Percentiles rank a stretch among this genome's conserved stretches.
Evolutionary conservation across 2,329 filamentous ascomycete species (phyloP).

Genomic region (Beauveria asiatica): DNA sequence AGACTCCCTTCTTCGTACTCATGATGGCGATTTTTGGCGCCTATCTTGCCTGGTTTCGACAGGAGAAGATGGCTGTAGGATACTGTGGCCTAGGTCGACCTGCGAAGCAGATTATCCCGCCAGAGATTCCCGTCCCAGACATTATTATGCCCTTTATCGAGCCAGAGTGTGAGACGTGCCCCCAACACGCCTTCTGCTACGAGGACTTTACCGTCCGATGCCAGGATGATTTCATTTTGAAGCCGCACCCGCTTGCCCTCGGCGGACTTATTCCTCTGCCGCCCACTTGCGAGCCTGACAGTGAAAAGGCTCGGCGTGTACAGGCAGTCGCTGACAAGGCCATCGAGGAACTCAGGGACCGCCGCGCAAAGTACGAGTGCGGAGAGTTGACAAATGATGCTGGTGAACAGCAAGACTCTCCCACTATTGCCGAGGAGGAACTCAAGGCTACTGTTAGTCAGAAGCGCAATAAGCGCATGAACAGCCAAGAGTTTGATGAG

Average conservation of each 20-base stretch:
- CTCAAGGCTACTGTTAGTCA: slow-evolving; percentile 69
- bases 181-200: slow-evolving; percentile 83
- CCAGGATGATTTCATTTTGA: slow-evolving; percentile 78
- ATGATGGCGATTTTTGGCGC: slow-evolving; percentile 60
- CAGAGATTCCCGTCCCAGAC: slow-evolving; percentile 54
- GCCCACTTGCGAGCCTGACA: slow-evolving; percentile 90
- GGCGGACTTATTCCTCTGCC: slow-evolving; percentile 75
- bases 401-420: slow-evolving; percentile 49
- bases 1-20: slow-evolving; percentile 62
- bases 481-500: slow-evolving; percentile 82
- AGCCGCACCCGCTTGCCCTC: slow-evolving; percentile 74
- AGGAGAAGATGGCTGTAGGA: slow-evolving; percentile 93
- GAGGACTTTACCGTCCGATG: slow-evolving; percentile 68
- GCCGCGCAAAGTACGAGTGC: slow-evolving; percentile 85
- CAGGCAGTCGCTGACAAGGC: slow-evolving; percentile 82
- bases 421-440: slow-evolving; percentile 57
- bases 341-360: slow-evolving; percentile 76
- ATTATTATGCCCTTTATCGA: slow-evolving; percentile 61
- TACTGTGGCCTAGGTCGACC: slow-evolving; percentile 81
- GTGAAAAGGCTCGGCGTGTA: slow-evolving; percentile 80
- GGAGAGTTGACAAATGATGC: slow-evolving; percentile 59
- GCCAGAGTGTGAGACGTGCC: slow-evolving; percentile 84
- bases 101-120: slow-evolving; percentile 41
- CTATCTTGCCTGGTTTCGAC: slow-evolving; percentile 76
- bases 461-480: slow-evolving; percentile 75